Evolutionary conservation across 2,329 filamentous ascomycete genomes (phyloP).

Genomic region (Cytospora piceicola): DNA sequence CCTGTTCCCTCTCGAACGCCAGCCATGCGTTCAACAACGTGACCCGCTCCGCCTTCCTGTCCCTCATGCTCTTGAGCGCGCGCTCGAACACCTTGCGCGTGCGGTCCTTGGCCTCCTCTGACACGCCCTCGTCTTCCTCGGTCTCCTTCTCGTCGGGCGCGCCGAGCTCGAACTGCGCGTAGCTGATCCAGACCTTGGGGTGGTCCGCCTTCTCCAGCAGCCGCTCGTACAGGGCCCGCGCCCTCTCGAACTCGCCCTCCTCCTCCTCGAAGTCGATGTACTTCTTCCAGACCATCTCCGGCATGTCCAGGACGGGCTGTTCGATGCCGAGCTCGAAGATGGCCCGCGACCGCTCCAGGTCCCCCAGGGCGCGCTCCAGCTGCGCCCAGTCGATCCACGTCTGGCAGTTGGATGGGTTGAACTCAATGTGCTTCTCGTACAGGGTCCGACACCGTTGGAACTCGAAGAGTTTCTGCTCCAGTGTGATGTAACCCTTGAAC

Average conservation of each 20-base stretch:
- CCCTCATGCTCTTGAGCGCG: constrained; percentile 84
- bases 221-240: constrained; percentile 83
- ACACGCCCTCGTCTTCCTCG: constrained; percentile 70
- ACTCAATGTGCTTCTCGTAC: constrained; percentile 93
- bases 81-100: constrained; percentile 84
- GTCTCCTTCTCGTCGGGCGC: constrained; percentile 74
- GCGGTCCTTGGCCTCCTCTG: constrained; percentile 80
- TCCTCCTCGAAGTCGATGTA: constrained; percentile 99
- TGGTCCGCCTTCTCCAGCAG: constrained; percentile 94
- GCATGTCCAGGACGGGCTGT: constrained; percentile 90
- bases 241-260: constrained; percentile 85
- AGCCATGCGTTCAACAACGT: constrained; percentile 90
- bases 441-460: constrained; percentile 88
- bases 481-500: constrained; percentile 89
- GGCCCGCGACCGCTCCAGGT: constrained; percentile 81
- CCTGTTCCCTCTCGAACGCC: constrained; percentile 87
- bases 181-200: constrained; percentile 99
- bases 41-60: constrained; percentile 92
- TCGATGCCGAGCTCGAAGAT: constrained; percentile 91
- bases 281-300: constrained; percentile 94
- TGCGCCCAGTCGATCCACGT: constrained; percentile 98
- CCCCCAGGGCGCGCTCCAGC: constrained; percentile 87
- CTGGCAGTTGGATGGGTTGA: constrained; percentile 86
- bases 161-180: constrained; percentile 97
- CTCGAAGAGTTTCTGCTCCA: constrained; percentile 93